These are phyloP conservation scores for Thielaviopsis euricoi DNA, from an alignment of 2,329 filamentous ascomycete genomes.

Conservation along the genomic window DNA sequence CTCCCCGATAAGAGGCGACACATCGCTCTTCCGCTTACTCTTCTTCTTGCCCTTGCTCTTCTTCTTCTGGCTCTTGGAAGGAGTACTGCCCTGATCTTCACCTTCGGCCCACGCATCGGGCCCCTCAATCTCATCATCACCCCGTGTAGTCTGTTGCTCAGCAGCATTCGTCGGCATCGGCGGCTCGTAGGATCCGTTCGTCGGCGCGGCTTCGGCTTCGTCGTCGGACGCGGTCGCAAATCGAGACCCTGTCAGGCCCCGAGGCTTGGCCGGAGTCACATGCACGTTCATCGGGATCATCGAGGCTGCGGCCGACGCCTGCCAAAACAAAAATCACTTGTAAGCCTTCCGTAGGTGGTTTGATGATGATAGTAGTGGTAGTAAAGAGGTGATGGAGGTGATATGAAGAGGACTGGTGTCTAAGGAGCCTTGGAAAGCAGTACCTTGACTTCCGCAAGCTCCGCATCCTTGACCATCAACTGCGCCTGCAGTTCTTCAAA, in stretches of 20 bases:
- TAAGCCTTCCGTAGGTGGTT: constrained; percentile 12
- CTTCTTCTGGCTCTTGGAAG: constrained; percentile 8
- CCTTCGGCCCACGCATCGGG: not conserved
- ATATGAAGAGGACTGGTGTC: constrained; percentile 10
- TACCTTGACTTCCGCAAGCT: constrained; percentile 46
- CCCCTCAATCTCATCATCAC: not conserved
- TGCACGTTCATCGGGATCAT: constrained; percentile 1
- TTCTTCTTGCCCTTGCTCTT: constrained; percentile 9
- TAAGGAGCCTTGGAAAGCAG: constrained; percentile 13
- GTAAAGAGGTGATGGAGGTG: constrained; percentile 9
- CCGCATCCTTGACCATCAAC: constrained; percentile 46
- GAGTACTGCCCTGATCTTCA: not conserved
- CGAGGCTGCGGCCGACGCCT: constrained; percentile 9
- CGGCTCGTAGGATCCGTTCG: not conserved
- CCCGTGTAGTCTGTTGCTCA: not conserved
- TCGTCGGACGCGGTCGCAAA: constrained; percentile 28
- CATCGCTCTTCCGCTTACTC: constrained; percentile 10
- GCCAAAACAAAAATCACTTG: constrained; percentile 12
- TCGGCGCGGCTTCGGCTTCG: constrained; percentile 10
- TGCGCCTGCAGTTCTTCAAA: constrained; percentile 35
- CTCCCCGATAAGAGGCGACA: constrained; percentile 15
- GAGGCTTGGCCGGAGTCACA: constrained; percentile 22
- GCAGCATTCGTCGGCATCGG: not conserved
- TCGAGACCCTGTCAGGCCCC: constrained; percentile 37
- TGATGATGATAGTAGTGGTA: constrained; percentile 8